Evolutionary conservation across 2,329 filamentous ascomycete genomes (phyloP), one percentile per base, ranked within the genome.

Genomic region (Rhexocercosporidium sp.): DNA sequence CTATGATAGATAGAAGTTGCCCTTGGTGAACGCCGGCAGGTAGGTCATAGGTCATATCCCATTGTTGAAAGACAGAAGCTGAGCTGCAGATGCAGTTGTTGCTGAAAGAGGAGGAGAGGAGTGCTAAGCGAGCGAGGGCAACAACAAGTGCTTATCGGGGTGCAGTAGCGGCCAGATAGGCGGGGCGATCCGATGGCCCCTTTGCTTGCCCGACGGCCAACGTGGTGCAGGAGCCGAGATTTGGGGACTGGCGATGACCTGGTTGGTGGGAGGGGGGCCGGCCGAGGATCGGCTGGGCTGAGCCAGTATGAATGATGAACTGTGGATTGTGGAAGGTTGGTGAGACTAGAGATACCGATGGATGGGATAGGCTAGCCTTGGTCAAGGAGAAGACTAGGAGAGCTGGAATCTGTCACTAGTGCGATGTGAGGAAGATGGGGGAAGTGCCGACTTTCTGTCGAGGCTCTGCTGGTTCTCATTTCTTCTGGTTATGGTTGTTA

Each of bases 171-270:
- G 53, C 29, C 53, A 29, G 6, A 18, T 14, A 20, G 22, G 11
- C 16, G 39, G 57, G 57, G 39, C 57, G 25, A 60, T 29, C 39
- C 25, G 16, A 44, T 37, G 27, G 27, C 16, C 44, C 3, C 51
- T 27, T 25, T 64, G 62, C 51, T 64, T 64, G 62, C 27, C 62
- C 62, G 62, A 64, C 62, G 62, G 62, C 39, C 49, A 57, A 47
- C 39, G 46, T 11, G 16, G n/a, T 22, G 39, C 22, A 3, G 29
- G 16, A 34, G 16, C 12, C 25, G 47, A 51, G 47, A 27, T 16
- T 51, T 29, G 49, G 12, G 16, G 12, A 31, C 18, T 16, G 12
- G 22, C 25, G 6, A 18, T 54, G n/a, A 20, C n/a, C 22, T 20
- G 49, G 16, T 31, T 34, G 16, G 29, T 29, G 7, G 3, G 29